Evolutionary conservation across 179 eudicot species (phyloP).

Genomic region (Heliamphora pulchella): DNA sequence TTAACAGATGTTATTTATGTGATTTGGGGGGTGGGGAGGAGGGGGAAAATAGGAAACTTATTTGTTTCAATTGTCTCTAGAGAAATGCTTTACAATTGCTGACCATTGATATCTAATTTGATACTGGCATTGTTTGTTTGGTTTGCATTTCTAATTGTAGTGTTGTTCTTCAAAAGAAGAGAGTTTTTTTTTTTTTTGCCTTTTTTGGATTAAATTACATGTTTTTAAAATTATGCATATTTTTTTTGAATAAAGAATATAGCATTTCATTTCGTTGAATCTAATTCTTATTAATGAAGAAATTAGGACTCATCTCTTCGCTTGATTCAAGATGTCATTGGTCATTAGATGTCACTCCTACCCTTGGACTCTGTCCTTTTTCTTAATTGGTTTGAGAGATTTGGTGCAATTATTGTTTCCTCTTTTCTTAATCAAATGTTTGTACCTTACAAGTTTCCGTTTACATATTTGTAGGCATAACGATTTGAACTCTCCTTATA

Average conservation of each 20-base stretch:
- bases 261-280: too few species aligned
- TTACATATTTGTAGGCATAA: background rate
- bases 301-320: too few species aligned
- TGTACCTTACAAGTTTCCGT: background rate
- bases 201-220: background rate
- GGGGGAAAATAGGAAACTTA: background rate
- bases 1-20: background rate
- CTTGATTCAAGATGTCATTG: too few species aligned
- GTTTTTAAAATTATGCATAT: background rate
- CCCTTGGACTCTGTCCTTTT: background rate
- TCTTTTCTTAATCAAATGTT: background rate
- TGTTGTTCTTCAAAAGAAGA: background rate
- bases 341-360: background rate
- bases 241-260: background rate
- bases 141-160: constrained; percentile 7
- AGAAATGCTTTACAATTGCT: background rate
- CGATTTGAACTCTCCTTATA: background rate
- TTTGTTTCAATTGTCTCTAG: background rate
- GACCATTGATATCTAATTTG: background rate
- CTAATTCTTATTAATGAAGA: too few species aligned
- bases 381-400: background rate
- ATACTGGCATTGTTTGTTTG: background rate
- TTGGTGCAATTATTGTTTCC: background rate
- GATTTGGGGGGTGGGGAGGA: background rate
- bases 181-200: background rate